These are phyloP conservation scores for Ceratorhiza oryzae-sativae DNA, from an alignment of 1,284 basidiomycete species.

Conservation along the genomic window DNA sequence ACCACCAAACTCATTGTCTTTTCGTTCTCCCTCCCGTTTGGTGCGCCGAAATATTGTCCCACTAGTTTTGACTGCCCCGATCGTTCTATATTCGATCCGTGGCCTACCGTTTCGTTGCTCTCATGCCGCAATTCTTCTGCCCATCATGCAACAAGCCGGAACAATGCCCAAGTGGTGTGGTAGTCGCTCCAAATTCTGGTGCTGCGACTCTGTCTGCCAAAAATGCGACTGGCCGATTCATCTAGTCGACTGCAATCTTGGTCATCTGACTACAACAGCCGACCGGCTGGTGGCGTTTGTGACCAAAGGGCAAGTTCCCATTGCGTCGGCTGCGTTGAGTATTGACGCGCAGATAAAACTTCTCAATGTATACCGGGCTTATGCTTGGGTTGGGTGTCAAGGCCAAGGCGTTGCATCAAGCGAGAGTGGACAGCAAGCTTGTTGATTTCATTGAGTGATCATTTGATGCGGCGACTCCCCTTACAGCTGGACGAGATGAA, in stretches of 20 bases:
- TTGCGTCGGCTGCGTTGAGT: slow-evolving; percentile 43
- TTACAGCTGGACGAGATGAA: slow-evolving; percentile 41
- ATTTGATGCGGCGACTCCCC: slow-evolving; percentile 47
- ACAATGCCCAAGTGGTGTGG: background rate
- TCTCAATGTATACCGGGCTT: slow-evolving; percentile 50
- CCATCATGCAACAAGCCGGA: background rate
- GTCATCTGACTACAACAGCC: slow-evolving; percentile 18
- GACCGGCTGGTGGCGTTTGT: slow-evolving; percentile 35
- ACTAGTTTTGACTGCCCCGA: too few species aligned
- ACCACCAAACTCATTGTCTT: too few species aligned
- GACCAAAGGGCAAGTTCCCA: slow-evolving; percentile 47
- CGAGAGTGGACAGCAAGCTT: slow-evolving; percentile 50
- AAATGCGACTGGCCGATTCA: slow-evolving; percentile 22
- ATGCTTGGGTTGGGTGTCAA: slow-evolving; percentile 45
- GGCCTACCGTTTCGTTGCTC: too few species aligned
- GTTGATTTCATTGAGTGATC: slow-evolving; percentile 50
- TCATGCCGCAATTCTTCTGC: slow-evolving; percentile 1
- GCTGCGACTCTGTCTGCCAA: slow-evolving; percentile 1
- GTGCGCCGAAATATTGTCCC: too few species aligned
- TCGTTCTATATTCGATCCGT: too few species aligned
- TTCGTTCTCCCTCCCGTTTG: too few species aligned
- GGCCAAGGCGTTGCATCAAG: slow-evolving; percentile 49
- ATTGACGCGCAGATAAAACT: slow-evolving; percentile 45
- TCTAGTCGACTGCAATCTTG: slow-evolving; percentile 11
- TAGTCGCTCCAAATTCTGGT: slow-evolving; percentile 12